Base-by-base conservation (phyloP, 2,329 filamentous ascomycete species). In the Stachybotrys chartarum region DNA sequence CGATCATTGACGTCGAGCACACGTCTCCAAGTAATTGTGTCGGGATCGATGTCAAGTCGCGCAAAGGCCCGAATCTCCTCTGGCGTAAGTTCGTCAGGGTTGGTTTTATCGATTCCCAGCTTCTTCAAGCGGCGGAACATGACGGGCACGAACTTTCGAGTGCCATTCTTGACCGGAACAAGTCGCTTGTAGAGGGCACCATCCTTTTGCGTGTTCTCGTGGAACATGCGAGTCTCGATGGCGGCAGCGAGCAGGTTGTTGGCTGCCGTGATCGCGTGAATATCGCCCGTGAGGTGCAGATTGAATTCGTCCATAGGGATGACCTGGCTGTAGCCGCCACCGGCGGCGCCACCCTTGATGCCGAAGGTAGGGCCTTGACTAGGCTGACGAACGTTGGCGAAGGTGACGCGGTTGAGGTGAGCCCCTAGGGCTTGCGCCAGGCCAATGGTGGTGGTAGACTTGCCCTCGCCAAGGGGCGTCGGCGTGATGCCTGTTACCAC, bases 241-340 rank as follows among this genome's bases (percentile, higher is more conserved):
- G 94, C 94, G 54, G 94, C 94, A 49, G 94, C 93, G 48, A 99
- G 83, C 56, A 99, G 80, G 75, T 99, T 99, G 81, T 97, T 99
- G 44, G 94, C 94, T 31, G 93, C 93, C 54, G 91, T 91, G 67
- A 99, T 94, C 61, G 94, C 94, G 71, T 99, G 94, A 56, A 99
- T 97, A 70, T 99, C 94, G 66, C 94, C 94, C 55, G 94, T 99
- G 66, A 99, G 77, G 72, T 99, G 94, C 68, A 99, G 78, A 75
- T 99, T 99, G 79, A 99, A 99, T 73, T 99, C 94, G 66, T 99
- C 94, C 94, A 99, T 99, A 57, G 94, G 94, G 65, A 99, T 97
- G 68, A 99, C 94, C 72, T 99, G 94, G 72, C 91, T 96, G 83
- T 97, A 99, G 45, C 94, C 94, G 71, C 94, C 94, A 66, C 94